A percentile compares a stretch with the other conserved stretches of the same genome.
Evolutionary conservation across 2,329 filamentous ascomycete genomes (phyloP).

Genomic region (Colletotrichum scovillei): DNA sequence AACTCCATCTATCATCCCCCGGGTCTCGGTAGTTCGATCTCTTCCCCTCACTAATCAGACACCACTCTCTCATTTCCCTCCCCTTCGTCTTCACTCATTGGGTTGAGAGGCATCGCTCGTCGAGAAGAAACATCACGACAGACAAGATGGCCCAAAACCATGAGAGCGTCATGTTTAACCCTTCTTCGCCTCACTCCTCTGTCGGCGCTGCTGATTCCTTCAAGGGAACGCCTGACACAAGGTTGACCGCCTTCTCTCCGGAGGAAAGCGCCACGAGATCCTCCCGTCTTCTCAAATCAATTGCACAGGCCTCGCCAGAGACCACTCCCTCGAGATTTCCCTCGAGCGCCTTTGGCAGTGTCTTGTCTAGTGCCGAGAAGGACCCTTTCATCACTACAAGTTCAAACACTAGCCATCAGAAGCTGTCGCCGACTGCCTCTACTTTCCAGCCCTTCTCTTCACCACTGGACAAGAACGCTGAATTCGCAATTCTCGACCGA

Average conservation of each 20-base stretch:
- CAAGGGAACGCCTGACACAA: conserved; percentile 73
- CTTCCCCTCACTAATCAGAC: neutral
- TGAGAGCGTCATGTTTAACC: conserved; percentile 45
- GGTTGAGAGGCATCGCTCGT: neutral
- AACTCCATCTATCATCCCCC: neutral
- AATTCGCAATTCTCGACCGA: neutral
- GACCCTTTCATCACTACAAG: conserved; percentile 66
- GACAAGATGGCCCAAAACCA: conserved; percentile 13
- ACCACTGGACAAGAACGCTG: conserved; percentile 21
- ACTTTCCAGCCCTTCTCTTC: conserved; percentile 65
- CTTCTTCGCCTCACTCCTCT: conserved; percentile 63
- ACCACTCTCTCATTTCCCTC: neutral
- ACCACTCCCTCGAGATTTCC: conserved; percentile 41
- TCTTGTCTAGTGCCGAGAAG: conserved; percentile 48
- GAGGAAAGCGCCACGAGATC: conserved; percentile 63
- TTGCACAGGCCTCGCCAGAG: conserved; percentile 46
- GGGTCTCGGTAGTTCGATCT: neutral
- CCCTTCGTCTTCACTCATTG: neutral
- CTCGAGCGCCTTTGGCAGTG: conserved; percentile 40
- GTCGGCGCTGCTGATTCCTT: conserved; percentile 65
- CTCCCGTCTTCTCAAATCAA: conserved; percentile 48
- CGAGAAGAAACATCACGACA: neutral
- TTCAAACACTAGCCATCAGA: conserved; percentile 46
- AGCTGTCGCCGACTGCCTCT: conserved; percentile 73
- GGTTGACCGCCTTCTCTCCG: conserved; percentile 72